A percentile compares a stretch with the other conserved stretches of the same genome.
phyloP scores from a whole-genome alignment of 2,329 filamentous ascomycete species.

The Apiospora marii region DNA sequence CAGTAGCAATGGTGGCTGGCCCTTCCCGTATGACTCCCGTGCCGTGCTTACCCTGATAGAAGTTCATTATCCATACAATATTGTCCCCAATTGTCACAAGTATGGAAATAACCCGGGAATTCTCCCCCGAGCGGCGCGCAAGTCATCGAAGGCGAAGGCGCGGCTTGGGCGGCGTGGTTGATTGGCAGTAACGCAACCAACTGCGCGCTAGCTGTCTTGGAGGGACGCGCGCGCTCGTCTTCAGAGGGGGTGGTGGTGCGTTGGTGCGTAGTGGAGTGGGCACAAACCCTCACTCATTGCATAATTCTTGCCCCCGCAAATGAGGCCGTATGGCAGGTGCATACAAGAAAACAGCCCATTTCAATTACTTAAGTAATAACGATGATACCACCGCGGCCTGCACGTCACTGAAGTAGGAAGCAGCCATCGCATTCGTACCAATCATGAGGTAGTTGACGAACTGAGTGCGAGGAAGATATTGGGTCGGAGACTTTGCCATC shows the following conservation, averaged over 20 bases:
- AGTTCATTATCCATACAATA: not conserved
- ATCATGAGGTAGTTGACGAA: not conserved
- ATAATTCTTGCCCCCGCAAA: not conserved
- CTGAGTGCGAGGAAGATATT: not conserved
- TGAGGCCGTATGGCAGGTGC: not conserved
- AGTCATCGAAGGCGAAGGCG: not conserved
- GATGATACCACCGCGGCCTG: not conserved
- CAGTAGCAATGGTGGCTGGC: not conserved
- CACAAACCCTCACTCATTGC: not conserved
- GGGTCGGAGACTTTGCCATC: not conserved
- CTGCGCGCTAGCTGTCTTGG: not conserved
- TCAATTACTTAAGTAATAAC: not conserved
- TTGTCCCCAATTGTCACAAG: not conserved
- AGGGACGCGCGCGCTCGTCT: not conserved
- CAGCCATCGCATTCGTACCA: not conserved
- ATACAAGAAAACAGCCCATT: not conserved
- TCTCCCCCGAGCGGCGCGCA: no score
- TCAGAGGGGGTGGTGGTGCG: not conserved
- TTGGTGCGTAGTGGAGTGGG: not conserved
- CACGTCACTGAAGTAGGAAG: not conserved
- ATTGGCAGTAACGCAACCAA: not conserved
- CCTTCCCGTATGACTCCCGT: not conserved
- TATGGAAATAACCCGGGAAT: not conserved
- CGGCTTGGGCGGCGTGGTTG: not conserved
- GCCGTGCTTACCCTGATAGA: not conserved